Conservation (phyloP, 108 stramenopile species). For the Fistulifera pelliculosa region DNA sequence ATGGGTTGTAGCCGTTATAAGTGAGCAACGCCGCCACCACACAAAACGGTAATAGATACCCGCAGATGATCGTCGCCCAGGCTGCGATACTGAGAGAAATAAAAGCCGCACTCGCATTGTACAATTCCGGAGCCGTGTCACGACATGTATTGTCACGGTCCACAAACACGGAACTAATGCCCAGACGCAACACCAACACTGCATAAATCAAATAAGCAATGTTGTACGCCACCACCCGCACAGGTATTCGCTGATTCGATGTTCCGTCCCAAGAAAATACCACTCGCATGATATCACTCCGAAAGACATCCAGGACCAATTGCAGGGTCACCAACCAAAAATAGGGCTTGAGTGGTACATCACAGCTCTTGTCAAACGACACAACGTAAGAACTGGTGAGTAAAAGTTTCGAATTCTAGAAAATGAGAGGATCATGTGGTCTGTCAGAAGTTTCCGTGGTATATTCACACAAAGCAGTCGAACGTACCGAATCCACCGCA, state of each 20-base stretch:
- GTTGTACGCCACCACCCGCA: conserved; percentile 49
- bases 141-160: conserved; percentile 30
- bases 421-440: not conserved
- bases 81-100: conserved; percentile 51
- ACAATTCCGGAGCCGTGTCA: conserved; percentile 53
- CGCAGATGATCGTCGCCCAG: conserved; percentile 50
- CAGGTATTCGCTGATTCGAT: conserved; percentile 26
- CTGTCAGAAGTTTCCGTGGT: not conserved
- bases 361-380: conserved; percentile 57
- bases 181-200: conserved; percentile 41
- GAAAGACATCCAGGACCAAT: conserved; percentile 59
- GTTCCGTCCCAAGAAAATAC: conserved; percentile 47
- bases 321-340: conserved; percentile 65
- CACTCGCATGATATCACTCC: conserved; percentile 55
- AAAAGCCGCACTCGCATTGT: conserved; percentile 31
- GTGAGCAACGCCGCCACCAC: conserved; percentile 53
- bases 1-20: conserved; percentile 50
- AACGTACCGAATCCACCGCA: conserved; percentile 76
- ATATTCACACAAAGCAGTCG: conserved; percentile 4
- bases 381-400: conserved; percentile 49
- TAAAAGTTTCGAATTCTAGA: conserved; percentile 73
- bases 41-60: conserved; percentile 52
- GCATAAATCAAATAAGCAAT: conserved; percentile 55
- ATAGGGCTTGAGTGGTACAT: conserved; percentile 57
- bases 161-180: conserved; percentile 37